Conservation (phyloP, 495 filamentous ascomycete species). For the Hyaloscypha bicolor region DNA sequence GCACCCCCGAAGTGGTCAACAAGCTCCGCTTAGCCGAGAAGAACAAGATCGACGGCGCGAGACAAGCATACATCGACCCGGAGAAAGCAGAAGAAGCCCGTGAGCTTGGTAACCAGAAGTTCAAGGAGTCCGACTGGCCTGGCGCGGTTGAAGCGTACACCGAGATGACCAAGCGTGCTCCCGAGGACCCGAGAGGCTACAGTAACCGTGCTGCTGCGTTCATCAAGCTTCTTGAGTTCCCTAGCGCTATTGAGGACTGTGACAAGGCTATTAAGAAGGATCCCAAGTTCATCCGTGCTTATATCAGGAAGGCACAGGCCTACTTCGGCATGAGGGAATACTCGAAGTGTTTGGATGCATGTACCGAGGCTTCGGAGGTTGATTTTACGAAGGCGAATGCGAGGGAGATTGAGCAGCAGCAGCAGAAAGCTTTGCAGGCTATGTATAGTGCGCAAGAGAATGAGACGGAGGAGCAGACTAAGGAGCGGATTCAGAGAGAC, state of each 20-base stretch:
- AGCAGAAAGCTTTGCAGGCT: slow-evolving; percentile 89
- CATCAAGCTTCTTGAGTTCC: slow-evolving; percentile 95
- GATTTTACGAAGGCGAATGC: slow-evolving; percentile 73
- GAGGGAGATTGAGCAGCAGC: slow-evolving; percentile 89
- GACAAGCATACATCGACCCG: slow-evolving; percentile 82
- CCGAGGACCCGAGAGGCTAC: slow-evolving; percentile 91
- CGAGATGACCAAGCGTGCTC: slow-evolving; percentile 96
- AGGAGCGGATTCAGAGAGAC: slow-evolving; percentile 87
- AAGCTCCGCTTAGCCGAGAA: slow-evolving; percentile 96
- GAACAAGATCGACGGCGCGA: slow-evolving; percentile 74
- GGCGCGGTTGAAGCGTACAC: slow-evolving; percentile 92
- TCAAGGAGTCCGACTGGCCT: slow-evolving; percentile 96
- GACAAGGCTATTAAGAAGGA: slow-evolving; percentile 89
- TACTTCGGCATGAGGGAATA: slow-evolving; percentile 97
- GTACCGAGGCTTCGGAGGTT: slow-evolving; percentile 74
- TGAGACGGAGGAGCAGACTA: slow-evolving; percentile 95
- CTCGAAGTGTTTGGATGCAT: slow-evolving; percentile 88
- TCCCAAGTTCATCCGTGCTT: slow-evolving; percentile 90
- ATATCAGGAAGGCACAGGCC: slow-evolving; percentile 92
- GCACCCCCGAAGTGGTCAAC: slow-evolving; percentile 87
- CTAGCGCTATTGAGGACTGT: slow-evolving; percentile 89
- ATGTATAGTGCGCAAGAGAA: slow-evolving; percentile 89
- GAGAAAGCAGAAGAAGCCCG: slow-evolving; percentile 94
- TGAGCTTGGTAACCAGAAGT: slow-evolving; percentile 91
- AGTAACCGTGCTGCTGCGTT: slow-evolving; percentile 96